phyloP scores from a whole-genome alignment of 768 basidiomycete genomes.

The Boletus subparvulus region DNA sequence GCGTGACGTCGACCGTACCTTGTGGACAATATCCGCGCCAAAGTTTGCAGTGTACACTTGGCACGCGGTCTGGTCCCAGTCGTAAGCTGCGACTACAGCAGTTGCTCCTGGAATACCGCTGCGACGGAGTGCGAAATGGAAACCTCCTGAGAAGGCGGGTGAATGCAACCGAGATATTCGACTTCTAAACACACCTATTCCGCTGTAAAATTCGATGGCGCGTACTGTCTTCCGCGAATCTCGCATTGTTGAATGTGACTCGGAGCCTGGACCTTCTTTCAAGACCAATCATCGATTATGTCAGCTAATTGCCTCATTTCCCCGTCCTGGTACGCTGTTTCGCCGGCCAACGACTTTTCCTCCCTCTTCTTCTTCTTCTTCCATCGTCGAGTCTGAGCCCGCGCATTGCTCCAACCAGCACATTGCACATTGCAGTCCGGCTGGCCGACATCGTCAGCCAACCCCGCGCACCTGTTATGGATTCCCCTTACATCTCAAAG shows the following conservation, averaged over 20 bases:
- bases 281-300: slow-evolving; percentile 16
- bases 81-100: slow-evolving; percentile 67
- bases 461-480: slow-evolving; percentile 2
- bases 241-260: not conserved
- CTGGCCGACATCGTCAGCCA: not conserved
- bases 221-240: slow-evolving; percentile 14
- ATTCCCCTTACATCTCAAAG: slow-evolving; percentile 6
- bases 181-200: slow-evolving; percentile 55
- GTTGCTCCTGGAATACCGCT: slow-evolving; percentile 44
- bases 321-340: slow-evolving; percentile 2
- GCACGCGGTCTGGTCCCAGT: slow-evolving; percentile 78
- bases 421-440: not conserved
- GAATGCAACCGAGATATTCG: not conserved
- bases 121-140: slow-evolving; percentile 64
- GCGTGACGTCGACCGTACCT: not conserved
- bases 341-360: slow-evolving; percentile 1
- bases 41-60: slow-evolving; percentile 67
- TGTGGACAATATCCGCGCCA: slow-evolving; percentile 45
- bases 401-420: not conserved
- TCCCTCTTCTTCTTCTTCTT: not conserved
- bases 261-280: too few relatives aligned
- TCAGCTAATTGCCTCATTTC: slow-evolving; percentile 25
- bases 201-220: slow-evolving; percentile 71
- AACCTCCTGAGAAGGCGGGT: slow-evolving; percentile 51
- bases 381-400: slow-evolving; percentile 1